Evolutionary conservation across 2,329 filamentous ascomycete species (phyloP), one percentile per base, ranked within the genome.

Genomic region (Talaromyces amestolkiae): DNA sequence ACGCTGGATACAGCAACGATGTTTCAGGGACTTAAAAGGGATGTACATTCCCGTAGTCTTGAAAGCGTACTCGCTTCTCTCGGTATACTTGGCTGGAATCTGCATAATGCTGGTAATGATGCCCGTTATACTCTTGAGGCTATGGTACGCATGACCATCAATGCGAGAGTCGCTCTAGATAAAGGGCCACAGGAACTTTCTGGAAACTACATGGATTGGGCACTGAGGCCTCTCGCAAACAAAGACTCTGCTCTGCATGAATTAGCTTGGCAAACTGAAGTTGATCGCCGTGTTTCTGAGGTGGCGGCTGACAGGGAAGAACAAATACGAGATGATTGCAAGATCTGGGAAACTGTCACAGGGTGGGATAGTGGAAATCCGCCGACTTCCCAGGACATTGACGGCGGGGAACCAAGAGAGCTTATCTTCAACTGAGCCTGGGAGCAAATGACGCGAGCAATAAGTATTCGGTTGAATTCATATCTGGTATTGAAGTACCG

Each of bases 51-150:
- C 3, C 83, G 84, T 15, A 85, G 84, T 1, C 83, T 98, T 1
- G 80, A 79, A 0, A 79, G 71, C 6, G 82, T 96, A 15, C 84
- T 97, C 27, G 72, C 77, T 6, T 83, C 89, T 6, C 80, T 97
- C 33, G 85, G 84, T 2, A 85, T 96, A 9, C 71, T 78, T 0
- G 85, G 82, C 49, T 85, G 81, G 76, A 83, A 90, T 70, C 81
- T 94, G n/a, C 93, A 97, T 77, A 96, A 96, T 72, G 93, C 89
- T 0, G 86, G 93, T 1, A 97, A 97, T 69, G 93, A 97, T 74
- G 92, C 93, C 0, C 85, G 88, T 1, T 95, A 90, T 74, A 94
- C 92, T 0, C 78, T 96, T 68, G 87, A 89, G 67, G 89, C 87
- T 8, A 85, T 95, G 82, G 75, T 97, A 7, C 86, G 80, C 5